Percentiles rank a stretch among this genome's conserved stretches.
Conservation (phyloP, 345 rosid species). For the Excoecaria cochinchinensis region DNA sequence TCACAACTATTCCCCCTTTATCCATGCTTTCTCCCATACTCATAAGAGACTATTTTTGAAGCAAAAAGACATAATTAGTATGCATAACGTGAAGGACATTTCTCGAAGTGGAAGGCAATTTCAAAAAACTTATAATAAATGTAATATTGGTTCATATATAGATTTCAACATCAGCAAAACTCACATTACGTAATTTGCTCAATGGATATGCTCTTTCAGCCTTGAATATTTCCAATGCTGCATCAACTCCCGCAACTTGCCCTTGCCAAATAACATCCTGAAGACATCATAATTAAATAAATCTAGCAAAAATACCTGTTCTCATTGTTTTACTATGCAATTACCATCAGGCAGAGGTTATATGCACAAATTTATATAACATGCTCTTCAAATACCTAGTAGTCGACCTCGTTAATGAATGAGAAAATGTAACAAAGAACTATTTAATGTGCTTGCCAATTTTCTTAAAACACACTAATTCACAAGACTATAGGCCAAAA, state of each 20-base stretch:
- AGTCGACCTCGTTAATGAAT: neutral
- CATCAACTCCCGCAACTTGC: conserved; percentile 82
- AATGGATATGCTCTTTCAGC: conserved; percentile 86
- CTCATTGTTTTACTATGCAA: neutral
- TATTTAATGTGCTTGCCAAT: neutral
- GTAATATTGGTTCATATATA: neutral
- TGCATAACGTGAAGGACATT: neutral
- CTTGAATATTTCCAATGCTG: conserved; percentile 70
- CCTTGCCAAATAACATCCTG: conserved; percentile 96
- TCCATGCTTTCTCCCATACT: neutral
- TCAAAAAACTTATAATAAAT: neutral
- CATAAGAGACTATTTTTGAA: neutral
- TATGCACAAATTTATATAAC: conserved; percentile 2
- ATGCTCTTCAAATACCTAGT: conserved; percentile 1
- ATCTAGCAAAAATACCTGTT: neutral
- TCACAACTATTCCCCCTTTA: neutral
- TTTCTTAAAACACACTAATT: conserved; percentile 6
- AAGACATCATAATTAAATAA: conserved; percentile 15
- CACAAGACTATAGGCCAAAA: neutral
- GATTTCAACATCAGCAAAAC: conserved; percentile 19
- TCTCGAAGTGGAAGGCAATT: neutral
- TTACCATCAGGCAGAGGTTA: neutral
- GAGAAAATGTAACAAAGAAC: neutral
- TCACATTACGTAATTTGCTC: conserved; percentile 63
- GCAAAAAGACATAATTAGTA: neutral